Evolutionary conservation across 352 stramenopile species (phyloP).

Genomic region (Globisporangium alternatum): DNA sequence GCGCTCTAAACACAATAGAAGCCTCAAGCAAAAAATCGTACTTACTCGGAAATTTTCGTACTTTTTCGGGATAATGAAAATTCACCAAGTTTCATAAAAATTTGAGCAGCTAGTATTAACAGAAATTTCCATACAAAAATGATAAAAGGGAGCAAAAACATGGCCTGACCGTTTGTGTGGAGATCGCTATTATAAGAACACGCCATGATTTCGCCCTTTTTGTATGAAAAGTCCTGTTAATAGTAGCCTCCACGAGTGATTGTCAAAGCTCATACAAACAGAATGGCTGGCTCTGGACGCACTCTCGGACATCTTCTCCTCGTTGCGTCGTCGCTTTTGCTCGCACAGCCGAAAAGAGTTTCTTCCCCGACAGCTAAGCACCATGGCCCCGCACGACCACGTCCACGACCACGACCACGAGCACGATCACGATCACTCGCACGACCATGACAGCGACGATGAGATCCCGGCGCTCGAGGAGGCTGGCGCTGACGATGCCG

Average conservation of each 20-base stretch:
- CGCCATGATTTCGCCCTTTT: too few species aligned
- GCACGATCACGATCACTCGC: constrained; percentile 39
- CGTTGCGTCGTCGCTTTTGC: background rate
- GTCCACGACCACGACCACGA: constrained; percentile 32
- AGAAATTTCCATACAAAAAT: too few species aligned
- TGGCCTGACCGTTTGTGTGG: too few species aligned
- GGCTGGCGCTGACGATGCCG: constrained; percentile 59
- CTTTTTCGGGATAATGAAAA: too few species aligned
- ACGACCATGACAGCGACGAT: constrained; percentile 67
- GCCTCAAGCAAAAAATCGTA: background rate
- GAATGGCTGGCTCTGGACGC: background rate
- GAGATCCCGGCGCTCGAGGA: constrained; percentile 82
- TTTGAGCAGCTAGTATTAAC: too few species aligned
- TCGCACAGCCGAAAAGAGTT: background rate
- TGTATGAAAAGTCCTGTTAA: background rate
- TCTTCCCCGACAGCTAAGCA: constrained; percentile 12
- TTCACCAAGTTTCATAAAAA: too few species aligned
- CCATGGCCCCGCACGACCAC: constrained; percentile 47
- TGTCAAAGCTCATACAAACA: too few species aligned
- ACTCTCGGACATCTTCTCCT: background rate
- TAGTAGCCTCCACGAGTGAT: too few species aligned
- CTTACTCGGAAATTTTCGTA: too few species aligned
- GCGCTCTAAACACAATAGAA: background rate
- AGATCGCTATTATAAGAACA: too few species aligned
- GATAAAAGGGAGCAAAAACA: too few species aligned